Evolutionary conservation across 2,329 filamentous ascomycete species (phyloP), one percentile per base, ranked within the genome.

Genomic region (Bisporella sp.): DNA sequence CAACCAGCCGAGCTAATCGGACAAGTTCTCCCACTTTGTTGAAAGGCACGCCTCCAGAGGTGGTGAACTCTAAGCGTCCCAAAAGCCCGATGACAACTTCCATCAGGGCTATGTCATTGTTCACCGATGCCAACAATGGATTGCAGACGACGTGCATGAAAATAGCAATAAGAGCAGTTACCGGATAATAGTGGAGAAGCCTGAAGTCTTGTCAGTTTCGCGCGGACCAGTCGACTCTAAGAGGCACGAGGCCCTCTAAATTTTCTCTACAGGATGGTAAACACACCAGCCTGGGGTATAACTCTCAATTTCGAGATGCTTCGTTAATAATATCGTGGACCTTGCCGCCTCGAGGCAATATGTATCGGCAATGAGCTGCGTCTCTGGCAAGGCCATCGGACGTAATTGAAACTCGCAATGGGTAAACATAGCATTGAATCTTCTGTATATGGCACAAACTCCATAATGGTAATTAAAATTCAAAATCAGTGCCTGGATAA

Each of bases 71-170:
- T 6, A 50, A 28, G 11, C 42, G 42, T 6, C 30, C 48, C 41
- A 50, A 50, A 28, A 21, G 33, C 8, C 48, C 48, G 12, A 33
- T 31, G 9, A 46, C 42, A 4, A 46, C 35, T 11, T 50, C 48
- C 31, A 50, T 46, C 5, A 50, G 41, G 12, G 48, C 42, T 13
- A 50, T 40, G n/a, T 50, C 48, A 8, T 28, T 35, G 8, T 6
- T 13, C n/a, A 42, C 37, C n/a, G 33, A 7, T 37, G 7, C 33
- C 7, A n/a, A 37, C n/a, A 37, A 37, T 7, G 33, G 33, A 37
- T 37, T 37, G 33, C 33, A 37, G 33, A 37, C 33, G 33, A 37
- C 33, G 33, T 37, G 33, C n/a, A n/a, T 37, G n/a, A 37, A 37
- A 37, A 37, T 37, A 7, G 33, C n/a, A 37, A 37, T 37, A n/a